A percentile compares a stretch with the other conserved stretches of the same genome.
Evolutionary conservation across 495 filamentous ascomycete species (phyloP).

Genomic region (Lepraria neglecta): DNA sequence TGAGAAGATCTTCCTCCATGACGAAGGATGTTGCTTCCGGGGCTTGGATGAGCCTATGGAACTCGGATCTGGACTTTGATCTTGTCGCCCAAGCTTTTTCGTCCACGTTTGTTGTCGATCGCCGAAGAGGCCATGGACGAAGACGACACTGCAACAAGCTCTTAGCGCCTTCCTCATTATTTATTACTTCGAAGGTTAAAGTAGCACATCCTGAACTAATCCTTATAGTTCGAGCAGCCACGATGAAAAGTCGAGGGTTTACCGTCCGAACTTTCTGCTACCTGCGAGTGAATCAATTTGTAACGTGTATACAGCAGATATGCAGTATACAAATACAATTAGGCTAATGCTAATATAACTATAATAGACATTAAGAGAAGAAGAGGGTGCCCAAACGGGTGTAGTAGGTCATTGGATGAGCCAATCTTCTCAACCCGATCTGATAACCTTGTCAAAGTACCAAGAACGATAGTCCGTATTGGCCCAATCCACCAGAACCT

Average conservation of each 20-base stretch:
- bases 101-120: constrained; percentile 71
- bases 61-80: not conserved
- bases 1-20: not conserved
- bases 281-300: too few species aligned
- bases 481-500: not conserved
- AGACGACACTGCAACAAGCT: constrained; percentile 43
- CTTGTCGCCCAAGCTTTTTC: not conserved
- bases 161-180: too few species aligned
- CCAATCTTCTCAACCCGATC: not conserved
- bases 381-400: not conserved
- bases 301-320: too few species aligned
- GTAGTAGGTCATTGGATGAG: not conserved
- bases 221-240: too few species aligned
- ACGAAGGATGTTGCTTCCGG: not conserved
- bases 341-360: too few species aligned
- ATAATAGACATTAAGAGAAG: not conserved
- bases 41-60: not conserved
- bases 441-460: not conserved
- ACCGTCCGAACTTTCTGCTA: too few species aligned
- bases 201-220: too few species aligned
- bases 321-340: too few species aligned
- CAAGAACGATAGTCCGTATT: not conserved
- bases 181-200: not conserved
- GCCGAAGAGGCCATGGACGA: constrained; percentile 83
- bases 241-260: too few species aligned